A percentile compares a stretch with the other conserved stretches of the same genome.
phyloP scores from a whole-genome alignment of 2,329 filamentous ascomycete species.

The Phyllosticta capitalensis region DNA sequence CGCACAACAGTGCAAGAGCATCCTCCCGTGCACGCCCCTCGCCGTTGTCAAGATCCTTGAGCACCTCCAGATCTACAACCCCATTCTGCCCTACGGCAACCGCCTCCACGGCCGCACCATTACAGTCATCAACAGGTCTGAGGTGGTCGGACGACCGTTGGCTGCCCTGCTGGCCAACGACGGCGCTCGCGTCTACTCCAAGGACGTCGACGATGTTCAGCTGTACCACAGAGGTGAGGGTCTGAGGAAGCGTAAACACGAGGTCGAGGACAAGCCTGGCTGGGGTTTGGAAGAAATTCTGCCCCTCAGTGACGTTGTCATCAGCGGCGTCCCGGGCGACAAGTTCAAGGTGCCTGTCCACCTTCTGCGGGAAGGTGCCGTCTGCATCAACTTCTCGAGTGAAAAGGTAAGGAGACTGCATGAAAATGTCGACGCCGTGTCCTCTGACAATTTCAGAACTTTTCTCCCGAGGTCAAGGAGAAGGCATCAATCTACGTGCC shows the following conservation, averaged over 20 bases:
- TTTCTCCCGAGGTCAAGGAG: conserved; percentile 81
- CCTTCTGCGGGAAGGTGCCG: conserved; percentile 75
- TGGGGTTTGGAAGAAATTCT: conserved; percentile 74
- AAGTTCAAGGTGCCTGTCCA: conserved; percentile 82
- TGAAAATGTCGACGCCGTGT: background rate
- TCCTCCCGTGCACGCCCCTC: conserved; percentile 89
- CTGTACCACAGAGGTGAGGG: conserved; percentile 85
- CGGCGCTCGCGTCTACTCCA: conserved; percentile 87
- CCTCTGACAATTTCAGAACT: conserved; percentile 50
- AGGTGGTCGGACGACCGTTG: conserved; percentile 88
- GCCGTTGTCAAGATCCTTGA: conserved; percentile 97
- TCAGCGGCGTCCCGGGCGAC: conserved; percentile 82
- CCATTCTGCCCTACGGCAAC: conserved; percentile 85
- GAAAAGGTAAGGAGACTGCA: conserved; percentile 51
- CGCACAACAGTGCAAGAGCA: conserved; percentile 71
- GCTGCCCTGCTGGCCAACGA: conserved; percentile 93
- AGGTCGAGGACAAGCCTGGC: conserved; percentile 73
- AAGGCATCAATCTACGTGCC: conserved; percentile 96
- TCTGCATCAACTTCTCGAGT: conserved; percentile 98
- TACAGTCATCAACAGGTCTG: conserved; percentile 90
- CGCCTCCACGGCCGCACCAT: conserved; percentile 87
- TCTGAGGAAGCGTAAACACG: conserved; percentile 74
- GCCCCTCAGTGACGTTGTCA: conserved; percentile 85
- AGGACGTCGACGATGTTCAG: conserved; percentile 86
- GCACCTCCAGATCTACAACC: conserved; percentile 92